These are phyloP conservation scores for Pyrenophora seminiperda DNA, from an alignment of 2,329 filamentous ascomycete species.

Conservation along the genomic window DNA sequence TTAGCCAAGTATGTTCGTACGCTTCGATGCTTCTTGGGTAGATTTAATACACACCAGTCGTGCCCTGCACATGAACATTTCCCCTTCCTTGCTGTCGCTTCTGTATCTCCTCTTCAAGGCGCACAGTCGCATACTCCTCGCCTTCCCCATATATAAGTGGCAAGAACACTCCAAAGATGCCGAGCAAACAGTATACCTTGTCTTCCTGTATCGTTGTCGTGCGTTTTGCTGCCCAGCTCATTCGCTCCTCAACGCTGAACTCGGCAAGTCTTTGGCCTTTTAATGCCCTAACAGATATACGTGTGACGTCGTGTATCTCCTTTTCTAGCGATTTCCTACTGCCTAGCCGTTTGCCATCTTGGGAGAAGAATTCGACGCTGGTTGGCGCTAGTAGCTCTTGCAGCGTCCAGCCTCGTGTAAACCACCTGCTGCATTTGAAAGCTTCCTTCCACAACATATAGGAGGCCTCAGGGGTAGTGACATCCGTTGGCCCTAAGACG, in stretches of 20 bases:
- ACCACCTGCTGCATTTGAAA: conserved; percentile 17
- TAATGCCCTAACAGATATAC: conserved; percentile 13
- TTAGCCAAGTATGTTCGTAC: conserved; percentile 11
- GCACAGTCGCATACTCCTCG: conserved; percentile 19
- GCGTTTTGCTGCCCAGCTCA: conserved; percentile 33
- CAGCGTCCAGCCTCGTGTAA: no score
- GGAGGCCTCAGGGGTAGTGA: conserved; percentile 12
- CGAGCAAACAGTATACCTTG: conserved; percentile 30
- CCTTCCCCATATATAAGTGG: conserved; percentile 26
- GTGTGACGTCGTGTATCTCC: conserved; percentile 17
- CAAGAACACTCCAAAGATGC: conserved; percentile 29
- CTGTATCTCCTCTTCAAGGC: conserved; percentile 20
- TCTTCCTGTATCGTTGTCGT: conserved; percentile 30
- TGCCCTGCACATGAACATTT: conserved; percentile 6
- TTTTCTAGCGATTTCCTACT: conserved; percentile 15
- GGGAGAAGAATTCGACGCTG: conserved; percentile 25
- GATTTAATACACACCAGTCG: conserved; percentile 13
- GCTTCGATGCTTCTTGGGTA: conserved; percentile 6
- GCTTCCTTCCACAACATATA: conserved; percentile 11
- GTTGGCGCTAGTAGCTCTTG: conserved; percentile 21
- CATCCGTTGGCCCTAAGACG: conserved; percentile 12
- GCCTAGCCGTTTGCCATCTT: conserved; percentile 14
- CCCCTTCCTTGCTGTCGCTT: conserved; percentile 15
- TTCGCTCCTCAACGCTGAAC: conserved; percentile 25
- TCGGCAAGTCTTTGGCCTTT: conserved; percentile 11